These are phyloP conservation scores for Blastobotrys parvus DNA, from an alignment of 805 yeast genomes.

Conservation along the genomic window DNA sequence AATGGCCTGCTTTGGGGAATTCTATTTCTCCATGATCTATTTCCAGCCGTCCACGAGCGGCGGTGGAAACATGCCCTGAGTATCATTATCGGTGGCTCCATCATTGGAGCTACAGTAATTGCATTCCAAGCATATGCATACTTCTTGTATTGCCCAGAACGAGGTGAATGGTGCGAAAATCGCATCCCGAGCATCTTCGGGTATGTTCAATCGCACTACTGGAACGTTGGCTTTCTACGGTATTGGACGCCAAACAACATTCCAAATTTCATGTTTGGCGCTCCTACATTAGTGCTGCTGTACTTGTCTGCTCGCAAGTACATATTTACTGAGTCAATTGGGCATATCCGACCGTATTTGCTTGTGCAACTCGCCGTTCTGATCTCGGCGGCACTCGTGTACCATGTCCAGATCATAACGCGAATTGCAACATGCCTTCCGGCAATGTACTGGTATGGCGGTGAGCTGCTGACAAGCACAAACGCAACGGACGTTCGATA, in stretches of 20 bases:
- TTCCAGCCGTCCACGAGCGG: constrained; percentile 13
- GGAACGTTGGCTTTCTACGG: constrained; percentile 73
- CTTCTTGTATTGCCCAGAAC: constrained; percentile 51
- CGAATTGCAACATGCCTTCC: constrained; percentile 76
- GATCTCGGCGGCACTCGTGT: constrained; percentile 45
- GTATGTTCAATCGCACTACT: constrained; percentile 70
- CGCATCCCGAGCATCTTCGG: constrained; percentile 52
- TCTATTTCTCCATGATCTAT: constrained; percentile 51
- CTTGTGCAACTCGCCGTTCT: constrained; percentile 32
- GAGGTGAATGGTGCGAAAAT: constrained; percentile 71
- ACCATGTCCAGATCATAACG: constrained; percentile 83
- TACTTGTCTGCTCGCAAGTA: constrained; percentile 24
- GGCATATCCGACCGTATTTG: background rate
- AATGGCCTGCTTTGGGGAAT: constrained; percentile 71
- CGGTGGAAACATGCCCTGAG: constrained; percentile 12
- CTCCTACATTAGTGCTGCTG: constrained; percentile 54
- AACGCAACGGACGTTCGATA: constrained; percentile 15
- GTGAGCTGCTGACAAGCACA: constrained; percentile 30
- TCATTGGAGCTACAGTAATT: constrained; percentile 41
- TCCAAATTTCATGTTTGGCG: constrained; percentile 72
- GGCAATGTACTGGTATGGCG: constrained; percentile 61
- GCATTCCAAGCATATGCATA: constrained; percentile 48
- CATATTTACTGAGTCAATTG: background rate
- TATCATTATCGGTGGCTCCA: constrained; percentile 45
- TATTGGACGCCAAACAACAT: constrained; percentile 80